A percentile compares a stretch with the other conserved stretches of the same genome.
Evolutionary conservation across 2,329 filamentous ascomycete genomes (phyloP).

Genomic region (Stagonosporopsis tanaceti): DNA sequence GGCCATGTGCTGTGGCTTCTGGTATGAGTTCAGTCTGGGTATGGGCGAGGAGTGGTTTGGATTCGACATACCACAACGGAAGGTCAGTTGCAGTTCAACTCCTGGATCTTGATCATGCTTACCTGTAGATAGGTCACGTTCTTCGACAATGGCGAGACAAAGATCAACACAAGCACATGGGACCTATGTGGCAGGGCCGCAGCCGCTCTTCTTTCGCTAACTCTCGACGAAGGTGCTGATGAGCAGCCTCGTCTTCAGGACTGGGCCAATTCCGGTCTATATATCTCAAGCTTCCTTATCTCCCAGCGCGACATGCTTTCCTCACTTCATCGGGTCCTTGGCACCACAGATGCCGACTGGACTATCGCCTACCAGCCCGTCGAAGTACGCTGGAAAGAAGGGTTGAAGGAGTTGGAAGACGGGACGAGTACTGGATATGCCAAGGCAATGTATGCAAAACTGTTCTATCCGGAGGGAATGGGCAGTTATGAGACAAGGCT

Average conservation of each 20-base stretch:
- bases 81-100: too few relatives aligned
- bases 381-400: conserved; percentile 59
- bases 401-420: conserved; percentile 56
- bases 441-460: conserved; percentile 58
- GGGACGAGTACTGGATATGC: conserved; percentile 54
- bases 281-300: conserved; percentile 47
- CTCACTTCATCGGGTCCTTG: conserved; percentile 43
- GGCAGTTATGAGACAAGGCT: conserved; percentile 44
- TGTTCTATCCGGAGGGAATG: conserved; percentile 59
- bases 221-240: conserved; percentile 26
- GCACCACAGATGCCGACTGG: conserved; percentile 49
- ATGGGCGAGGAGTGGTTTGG: too few relatives aligned
- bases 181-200: conserved; percentile 43
- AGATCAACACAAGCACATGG: too few relatives aligned
- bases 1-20: too few relatives aligned
- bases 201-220: conserved; percentile 45
- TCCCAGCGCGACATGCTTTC: conserved; percentile 51
- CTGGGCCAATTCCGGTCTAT: conserved; percentile 46
- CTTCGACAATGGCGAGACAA: too few relatives aligned
- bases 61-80: too few relatives aligned
- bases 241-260: conserved; percentile 24
- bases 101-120: too few relatives aligned
- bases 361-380: conserved; percentile 52
- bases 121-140: too few relatives aligned
- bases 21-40: too few relatives aligned